Conservation (phyloP, 1,284 basidiomycete species). For the Tilletia horrida region DNA sequence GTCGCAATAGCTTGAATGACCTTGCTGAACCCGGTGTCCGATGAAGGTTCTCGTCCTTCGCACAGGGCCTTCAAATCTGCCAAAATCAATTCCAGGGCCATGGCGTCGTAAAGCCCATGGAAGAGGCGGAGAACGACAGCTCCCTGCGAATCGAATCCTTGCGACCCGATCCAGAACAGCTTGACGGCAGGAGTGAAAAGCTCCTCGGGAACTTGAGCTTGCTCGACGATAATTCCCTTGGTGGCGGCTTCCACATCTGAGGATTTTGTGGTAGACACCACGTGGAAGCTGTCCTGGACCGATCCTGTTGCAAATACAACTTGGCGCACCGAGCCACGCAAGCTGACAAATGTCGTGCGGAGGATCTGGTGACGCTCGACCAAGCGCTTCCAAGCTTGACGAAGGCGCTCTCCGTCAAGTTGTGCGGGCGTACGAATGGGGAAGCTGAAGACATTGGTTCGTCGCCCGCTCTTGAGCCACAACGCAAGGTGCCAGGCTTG, state of each 20-base stretch:
- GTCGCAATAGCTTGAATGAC: not conserved
- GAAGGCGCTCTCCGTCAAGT: slow-evolving; percentile 21
- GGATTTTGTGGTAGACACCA: slow-evolving; percentile 19
- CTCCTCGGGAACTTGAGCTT: not conserved
- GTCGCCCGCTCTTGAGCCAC: slow-evolving; percentile 26
- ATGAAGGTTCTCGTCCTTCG: slow-evolving; percentile 6
- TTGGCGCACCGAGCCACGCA: slow-evolving; percentile 28
- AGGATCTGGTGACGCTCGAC: slow-evolving; percentile 36
- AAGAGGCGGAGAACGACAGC: slow-evolving; percentile 41
- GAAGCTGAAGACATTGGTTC: slow-evolving; percentile 36
- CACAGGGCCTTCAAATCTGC: slow-evolving; percentile 37
- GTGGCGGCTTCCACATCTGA: slow-evolving; percentile 23
- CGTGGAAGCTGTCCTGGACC: slow-evolving; percentile 10
- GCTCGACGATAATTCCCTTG: not conserved
- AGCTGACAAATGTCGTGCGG: slow-evolving; percentile 34
- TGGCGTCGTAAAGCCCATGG: slow-evolving; percentile 51
- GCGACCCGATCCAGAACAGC: slow-evolving; percentile 3
- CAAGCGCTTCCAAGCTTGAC: slow-evolving; percentile 33
- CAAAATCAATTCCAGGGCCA: slow-evolving; percentile 40
- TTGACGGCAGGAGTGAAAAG: slow-evolving; percentile 1
- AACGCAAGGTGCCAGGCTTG: slow-evolving; percentile 38
- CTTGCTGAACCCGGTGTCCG: not conserved
- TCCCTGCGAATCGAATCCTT: slow-evolving; percentile 22
- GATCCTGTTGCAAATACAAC: slow-evolving; percentile 22
- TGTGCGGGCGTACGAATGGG: slow-evolving; percentile 27